Conservation (phyloP, 805 yeast genomes). For the Ogataea methylovora region DNA sequence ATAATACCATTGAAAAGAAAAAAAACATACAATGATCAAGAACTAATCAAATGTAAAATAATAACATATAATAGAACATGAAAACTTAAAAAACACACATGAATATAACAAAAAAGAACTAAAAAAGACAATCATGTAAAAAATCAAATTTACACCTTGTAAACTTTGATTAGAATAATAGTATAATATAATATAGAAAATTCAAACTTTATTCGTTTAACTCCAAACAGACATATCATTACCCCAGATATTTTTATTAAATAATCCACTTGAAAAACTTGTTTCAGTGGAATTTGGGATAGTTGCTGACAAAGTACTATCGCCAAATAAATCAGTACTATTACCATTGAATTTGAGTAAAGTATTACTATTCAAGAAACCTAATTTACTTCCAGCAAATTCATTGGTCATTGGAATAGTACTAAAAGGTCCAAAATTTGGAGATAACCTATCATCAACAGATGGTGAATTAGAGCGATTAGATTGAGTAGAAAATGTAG, state of each 20-base stretch:
- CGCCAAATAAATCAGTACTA: neutral
- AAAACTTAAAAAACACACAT: neutral
- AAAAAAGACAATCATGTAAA: neutral
- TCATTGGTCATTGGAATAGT: no score
- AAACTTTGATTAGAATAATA: neutral
- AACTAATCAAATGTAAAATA: no score
- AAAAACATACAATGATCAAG: no score
- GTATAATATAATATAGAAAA: no score
- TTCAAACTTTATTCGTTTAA: no score
- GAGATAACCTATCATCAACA: neutral
- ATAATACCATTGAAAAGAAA: no score
- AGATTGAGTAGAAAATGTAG: neutral
- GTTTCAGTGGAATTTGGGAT: neutral
- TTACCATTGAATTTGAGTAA: neutral
- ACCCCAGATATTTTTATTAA: constrained; percentile 16
- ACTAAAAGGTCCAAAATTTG: neutral
- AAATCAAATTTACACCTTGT: neutral
- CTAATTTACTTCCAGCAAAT: no score
- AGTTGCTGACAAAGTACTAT: neutral
- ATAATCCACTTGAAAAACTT: no score
- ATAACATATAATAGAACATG: no score
- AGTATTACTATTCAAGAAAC: neutral
- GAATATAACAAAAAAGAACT: neutral
- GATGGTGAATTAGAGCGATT: neutral
- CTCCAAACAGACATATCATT: constrained; percentile 19